Evolutionary conservation across 768 basidiomycete species (phyloP), one percentile per base, ranked within the genome.

Genomic region (Tubosaeta sp.): DNA sequence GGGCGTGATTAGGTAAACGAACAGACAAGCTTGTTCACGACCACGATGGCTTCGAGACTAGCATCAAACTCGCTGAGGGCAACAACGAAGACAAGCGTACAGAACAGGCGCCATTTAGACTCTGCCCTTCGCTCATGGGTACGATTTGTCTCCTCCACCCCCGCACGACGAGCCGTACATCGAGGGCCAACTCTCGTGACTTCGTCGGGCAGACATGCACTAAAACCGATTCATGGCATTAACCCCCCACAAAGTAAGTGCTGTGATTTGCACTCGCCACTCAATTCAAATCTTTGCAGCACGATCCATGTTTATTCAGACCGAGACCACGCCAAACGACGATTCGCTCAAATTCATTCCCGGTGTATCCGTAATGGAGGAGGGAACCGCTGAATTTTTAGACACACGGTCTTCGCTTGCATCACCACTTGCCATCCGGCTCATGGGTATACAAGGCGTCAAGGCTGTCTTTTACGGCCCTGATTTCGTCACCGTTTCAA

Each of bases 331-430:
- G 0, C 96, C 96, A 0, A 99, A 99, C 67, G 90, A 92, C 29
- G 93, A 97, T 66, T 95, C 94, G 1, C 80, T 99, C 46, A 98
- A 99, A 69, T 99, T 99, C 72, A 93, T 99, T 52, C 96, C 95
- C 1, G 96, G 96, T 0, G 77, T 85, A 21, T 69, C 83, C 25
- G 94, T 99, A 25, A 93, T 96, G 84, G 81, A 81, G 35, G 81
- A 83, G 22, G 93, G 92, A 39, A 89, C 88, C 1, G 92, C 94
- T 7, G 96, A 99, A 69, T 97, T 99, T 68, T 82, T 96, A 44
- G 92, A 95, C 66, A 86, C 87, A 3, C 84, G 86, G 38, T 76
- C 90, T 3, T 87, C 95, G 0, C 79, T 97, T 35, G 71, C 76
- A n/a, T 98, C 95, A 0, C 94, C 96, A 1, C 79, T 99, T n/a